Conservation (phyloP, 2,329 filamentous ascomycete genomes). For the Cladobotryum protrusum region DNA sequence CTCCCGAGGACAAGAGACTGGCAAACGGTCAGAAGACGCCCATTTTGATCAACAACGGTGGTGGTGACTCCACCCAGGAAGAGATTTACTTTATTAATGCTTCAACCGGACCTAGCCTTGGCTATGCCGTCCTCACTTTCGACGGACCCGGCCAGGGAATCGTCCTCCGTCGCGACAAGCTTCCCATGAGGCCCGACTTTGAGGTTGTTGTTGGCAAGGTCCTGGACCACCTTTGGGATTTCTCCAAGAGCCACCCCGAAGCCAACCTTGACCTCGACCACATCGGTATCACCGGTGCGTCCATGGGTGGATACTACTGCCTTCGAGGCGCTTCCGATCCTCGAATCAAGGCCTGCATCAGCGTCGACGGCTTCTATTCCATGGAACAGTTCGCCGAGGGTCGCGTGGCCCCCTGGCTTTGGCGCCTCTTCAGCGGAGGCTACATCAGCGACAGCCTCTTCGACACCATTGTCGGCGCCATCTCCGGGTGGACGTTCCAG, state of each 20-base stretch:
- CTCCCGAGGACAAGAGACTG: conserved; percentile 15
- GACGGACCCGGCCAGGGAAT: conserved; percentile 41
- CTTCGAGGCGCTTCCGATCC: conserved; percentile 9
- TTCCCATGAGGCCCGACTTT: conserved; percentile 41
- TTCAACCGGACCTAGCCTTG: conserved; percentile 26
- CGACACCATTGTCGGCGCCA: conserved; percentile 18
- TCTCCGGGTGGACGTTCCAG: conserved; percentile 21
- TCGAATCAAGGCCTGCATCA: conserved; percentile 38
- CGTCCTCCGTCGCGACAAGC: conserved; percentile 32
- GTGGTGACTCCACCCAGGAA: conserved; percentile 34
- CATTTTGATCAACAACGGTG: conserved; percentile 26
- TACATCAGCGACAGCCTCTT: conserved; percentile 21
- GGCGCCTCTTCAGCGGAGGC: conserved; percentile 22
- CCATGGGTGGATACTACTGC: background rate
- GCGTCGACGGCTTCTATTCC: conserved; percentile 22
- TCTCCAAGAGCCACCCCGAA: conserved; percentile 18
- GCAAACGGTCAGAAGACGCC: conserved; percentile 23
- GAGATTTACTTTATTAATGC: conserved; percentile 30
- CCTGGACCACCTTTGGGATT: conserved; percentile 26
- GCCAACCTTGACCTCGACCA: conserved; percentile 22
- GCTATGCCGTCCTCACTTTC: conserved; percentile 39
- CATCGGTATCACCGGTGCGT: background rate
- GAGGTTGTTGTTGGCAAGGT: conserved; percentile 34
- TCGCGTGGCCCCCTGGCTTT: conserved; percentile 20
- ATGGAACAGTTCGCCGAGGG: conserved; percentile 21